Percentiles rank a stretch among this genome's conserved stretches.
These are phyloP conservation scores for Rhodamnia argentea DNA, from an alignment of 345 rosid genomes.

Conservation along the genomic window DNA sequence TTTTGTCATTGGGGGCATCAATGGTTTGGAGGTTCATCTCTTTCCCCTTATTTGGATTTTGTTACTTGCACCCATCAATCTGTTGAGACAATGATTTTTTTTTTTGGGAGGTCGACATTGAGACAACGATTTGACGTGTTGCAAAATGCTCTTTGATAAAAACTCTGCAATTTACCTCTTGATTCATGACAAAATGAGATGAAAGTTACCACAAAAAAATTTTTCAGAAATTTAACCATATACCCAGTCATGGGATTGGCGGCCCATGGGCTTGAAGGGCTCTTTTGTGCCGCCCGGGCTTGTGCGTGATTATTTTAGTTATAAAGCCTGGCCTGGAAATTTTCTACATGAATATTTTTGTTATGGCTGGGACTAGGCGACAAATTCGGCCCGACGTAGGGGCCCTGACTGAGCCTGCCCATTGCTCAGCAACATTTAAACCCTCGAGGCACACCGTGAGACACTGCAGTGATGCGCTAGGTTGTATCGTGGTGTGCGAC, in stretches of 20 bases:
- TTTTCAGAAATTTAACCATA: too few relatives aligned
- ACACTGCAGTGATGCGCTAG: neutral
- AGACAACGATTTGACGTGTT: too few relatives aligned
- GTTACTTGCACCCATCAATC: neutral
- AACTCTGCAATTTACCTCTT: too few relatives aligned
- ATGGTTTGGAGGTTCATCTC: slow-evolving; percentile 54
- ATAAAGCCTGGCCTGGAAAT: neutral
- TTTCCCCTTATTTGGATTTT: neutral
- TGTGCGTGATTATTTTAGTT: neutral
- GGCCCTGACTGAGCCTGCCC: neutral
- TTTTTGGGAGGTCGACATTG: too few relatives aligned
- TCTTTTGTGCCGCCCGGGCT: too few relatives aligned
- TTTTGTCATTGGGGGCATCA: slow-evolving; percentile 88
- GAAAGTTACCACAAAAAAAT: too few relatives aligned
- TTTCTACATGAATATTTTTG: neutral
- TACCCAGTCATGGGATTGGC: too few relatives aligned
- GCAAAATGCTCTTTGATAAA: too few relatives aligned
- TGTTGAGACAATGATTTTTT: neutral
- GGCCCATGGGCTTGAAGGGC: too few relatives aligned
- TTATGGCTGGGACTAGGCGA: too few relatives aligned
- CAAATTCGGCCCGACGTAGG: neutral
- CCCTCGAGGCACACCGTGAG: neutral
- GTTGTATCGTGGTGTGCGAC: neutral
- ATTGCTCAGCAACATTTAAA: neutral
- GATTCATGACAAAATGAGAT: too few relatives aligned